Evolutionary conservation across 2,329 filamentous ascomycete species (phyloP).

Genomic region (Cryoendolithus antarcticus): DNA sequence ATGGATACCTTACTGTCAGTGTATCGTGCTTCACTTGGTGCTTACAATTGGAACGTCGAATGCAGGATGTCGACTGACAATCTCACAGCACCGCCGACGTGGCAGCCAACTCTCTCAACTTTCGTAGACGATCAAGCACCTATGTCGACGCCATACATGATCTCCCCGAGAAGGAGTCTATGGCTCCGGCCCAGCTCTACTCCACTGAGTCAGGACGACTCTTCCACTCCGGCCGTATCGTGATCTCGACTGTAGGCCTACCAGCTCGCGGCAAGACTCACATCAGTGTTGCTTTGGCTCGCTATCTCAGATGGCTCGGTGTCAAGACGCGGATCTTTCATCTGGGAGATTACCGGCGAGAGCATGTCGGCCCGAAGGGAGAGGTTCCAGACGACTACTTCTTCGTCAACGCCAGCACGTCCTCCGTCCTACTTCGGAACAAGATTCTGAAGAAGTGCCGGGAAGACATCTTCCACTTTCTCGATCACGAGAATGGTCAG

Average conservation of each 20-base stretch:
- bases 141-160: constrained; percentile 97
- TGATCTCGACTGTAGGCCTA: constrained; percentile 91
- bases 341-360: constrained; percentile 87
- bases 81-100: constrained; percentile 71
- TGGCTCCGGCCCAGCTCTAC: constrained; percentile 94
- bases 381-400: constrained; percentile 96
- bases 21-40: not conserved
- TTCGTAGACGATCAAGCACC: constrained; percentile 84
- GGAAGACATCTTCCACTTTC: constrained; percentile 90
- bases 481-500: constrained; percentile 95
- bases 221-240: constrained; percentile 93
- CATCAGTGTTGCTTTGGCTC: constrained; percentile 86
- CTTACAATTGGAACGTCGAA: not conserved
- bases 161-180: constrained; percentile 65
- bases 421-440: constrained; percentile 84
- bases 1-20: constrained; percentile 24
- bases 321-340: constrained; percentile 98
- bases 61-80: constrained; percentile 3
- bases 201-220: constrained; percentile 94
- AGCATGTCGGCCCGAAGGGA: constrained; percentile 70
- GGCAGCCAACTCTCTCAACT: constrained; percentile 78
- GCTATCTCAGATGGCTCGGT: constrained; percentile 91
- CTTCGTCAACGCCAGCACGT: constrained; percentile 83
- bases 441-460: constrained; percentile 97
- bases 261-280: constrained; percentile 96